Base-by-base conservation (phyloP, 2,329 filamentous ascomycete genomes). In the Penicillium sp. region DNA sequence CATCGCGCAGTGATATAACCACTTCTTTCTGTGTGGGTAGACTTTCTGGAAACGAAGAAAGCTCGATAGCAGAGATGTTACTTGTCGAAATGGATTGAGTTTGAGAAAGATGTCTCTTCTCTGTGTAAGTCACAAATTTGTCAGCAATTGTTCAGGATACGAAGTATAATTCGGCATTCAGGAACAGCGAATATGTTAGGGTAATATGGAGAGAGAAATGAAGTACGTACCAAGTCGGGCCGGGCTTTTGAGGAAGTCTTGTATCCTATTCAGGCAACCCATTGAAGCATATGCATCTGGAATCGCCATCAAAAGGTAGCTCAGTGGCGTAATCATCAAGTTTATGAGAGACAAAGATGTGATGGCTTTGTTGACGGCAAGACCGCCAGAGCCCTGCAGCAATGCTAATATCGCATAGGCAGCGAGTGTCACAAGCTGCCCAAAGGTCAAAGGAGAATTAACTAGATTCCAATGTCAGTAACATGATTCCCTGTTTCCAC, bases 331-430 rank as follows among this genome's bases (percentile, higher is more conserved):
- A 3, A 73, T 68, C 21, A 77, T 61, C 8, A 78, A 59, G 1
- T 66, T 70, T 33, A 77, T 73, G 1, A 78, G 66, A 1, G 75
- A 75, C 6, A 77, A 60, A 1, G 75, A 74, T 1, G 74, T 76
- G 53, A 75, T 75, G 1, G 75, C 72, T 52, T 67, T 70, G 2
- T 66, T 68, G 13, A 73, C 74, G 21, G 75, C 66, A n/a, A 78
- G 66, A 13, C 59, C 59, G 0, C 26, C 49, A 14, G 61, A 54
- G 2, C 55, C 63, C 22, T 59, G 59, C 4, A 61, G 19, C 26
- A 35, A 19, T 8, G 61, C 58, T 41, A 62, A 24, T 37, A 64
- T 56, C 4, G 57, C 58, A 57, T 66, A 66, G 24, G 59, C 52
- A n/a, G 58, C 47, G 5, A 59, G 54, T 3, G 64, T 67, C 8